Base-by-base conservation (phyloP, 2,329 filamentous ascomycete species). In the Emmonsiellopsis sp. region DNA sequence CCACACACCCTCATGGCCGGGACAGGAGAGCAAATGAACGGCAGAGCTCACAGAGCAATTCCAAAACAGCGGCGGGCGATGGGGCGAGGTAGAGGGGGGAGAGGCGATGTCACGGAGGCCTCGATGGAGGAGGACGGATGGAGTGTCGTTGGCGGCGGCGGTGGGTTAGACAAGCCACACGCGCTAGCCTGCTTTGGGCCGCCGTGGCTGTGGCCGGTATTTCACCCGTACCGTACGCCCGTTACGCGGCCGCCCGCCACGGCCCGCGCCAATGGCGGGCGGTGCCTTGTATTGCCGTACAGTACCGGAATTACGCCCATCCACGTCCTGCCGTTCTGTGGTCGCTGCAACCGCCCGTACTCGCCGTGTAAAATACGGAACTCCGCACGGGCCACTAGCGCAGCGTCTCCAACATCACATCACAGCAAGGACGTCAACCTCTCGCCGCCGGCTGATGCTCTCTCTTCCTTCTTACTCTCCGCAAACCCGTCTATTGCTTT, bases 21-120 rank as follows among this genome's bases (percentile, higher is more conserved):
- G 71, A 27, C 63, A 70, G 53, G 67, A 69, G 50, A 69, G 68
- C 51, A 67, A 65, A 54, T 63, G 69, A 33, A 60, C 70, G 6
- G 68, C 69, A 57, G 63, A 65, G 2, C 55, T 69, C 50, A 46
- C 50, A 52, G 50, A 52, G 42, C 50, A 52, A 52, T 52, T 40
- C 39, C 49, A 51, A 33, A n/a, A 27, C 49, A 43, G 49, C 49
- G 31, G 34, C 14, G 31, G 14, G 49, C 42, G 42, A 44, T 9
- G 42, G 21, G 44, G 44, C 3, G 42, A 44, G 44, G 44, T 2
- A 13, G 42, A n/a, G 32, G 40, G 13, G 10, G 8, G 43, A 42
- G 42, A 51, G 11, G 39, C 39, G 49, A 51, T 42, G 39, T 51
- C 49, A 43, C 21, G 27, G 21, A 40, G 32, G 49, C 39, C 39